Evolutionary conservation across 1,139 yeast species (phyloP), one percentile per base, ranked within the genome.

Genomic region (Hyphopichia burtonii): DNA sequence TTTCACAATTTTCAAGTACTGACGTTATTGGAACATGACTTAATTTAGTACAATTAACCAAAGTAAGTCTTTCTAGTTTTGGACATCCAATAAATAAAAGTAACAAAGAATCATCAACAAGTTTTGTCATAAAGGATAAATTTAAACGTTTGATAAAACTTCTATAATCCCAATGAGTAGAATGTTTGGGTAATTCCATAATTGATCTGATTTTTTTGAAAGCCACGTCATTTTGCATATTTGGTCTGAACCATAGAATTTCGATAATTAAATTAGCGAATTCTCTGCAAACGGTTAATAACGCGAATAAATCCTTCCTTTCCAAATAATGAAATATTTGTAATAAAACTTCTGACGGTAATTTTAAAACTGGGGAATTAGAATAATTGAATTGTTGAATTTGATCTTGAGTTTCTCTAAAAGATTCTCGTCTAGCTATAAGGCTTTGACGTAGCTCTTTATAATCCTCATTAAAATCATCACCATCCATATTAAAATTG

Each of bases 181-280:
- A 53, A 0, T 49, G 49, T 25, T 78, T 66, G 15, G 79, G 73
- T 19, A 74, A 53, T 41, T 63, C 68, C 83, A 85, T 81, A 23
- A 83, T 77, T 34, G 67, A 63, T 47, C 74, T 71, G 41, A 85
- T 75, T 43, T 78, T 72, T 52, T 60, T 67, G 56, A 72, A 76
- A 31, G 81, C 78, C 3, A 59, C 52, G 49, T 72, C 78, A 51
- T 76, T 78, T 56, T 76, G 86, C 67, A 79, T 85, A 46, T 83
- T 84, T 1, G 97, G 97, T 47, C 98, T 78, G 58, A 88, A 87
- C 95, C 97, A 91, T 34, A 91, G 69, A 42, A 86, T 74, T 56
- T 89, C 96, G 14, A 90, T 81, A 17, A 89, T 82, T 38, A 88
- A 70, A 49, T 82, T 80, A 25, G 91, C 89, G 86, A 96, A 90